Percentiles rank a stretch among this genome's conserved stretches.
Conservation (phyloP, 306 rosid genomes). For the Gleditsia sinensis region DNA sequence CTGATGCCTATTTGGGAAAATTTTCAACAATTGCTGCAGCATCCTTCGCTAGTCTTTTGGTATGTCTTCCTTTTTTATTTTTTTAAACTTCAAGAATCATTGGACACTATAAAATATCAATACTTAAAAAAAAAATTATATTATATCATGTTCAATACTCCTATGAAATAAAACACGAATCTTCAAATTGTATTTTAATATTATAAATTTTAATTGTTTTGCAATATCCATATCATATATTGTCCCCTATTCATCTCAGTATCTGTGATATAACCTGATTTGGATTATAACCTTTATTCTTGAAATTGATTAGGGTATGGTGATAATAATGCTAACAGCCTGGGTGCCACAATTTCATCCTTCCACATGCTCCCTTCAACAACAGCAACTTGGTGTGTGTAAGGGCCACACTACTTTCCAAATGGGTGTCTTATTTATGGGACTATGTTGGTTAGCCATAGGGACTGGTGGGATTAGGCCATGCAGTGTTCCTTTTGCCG, state of each 20-base stretch:
- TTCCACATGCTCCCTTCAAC: conserved; percentile 38
- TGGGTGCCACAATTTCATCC: conserved; percentile 67
- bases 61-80: background rate
- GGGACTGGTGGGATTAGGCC: conserved; percentile 61
- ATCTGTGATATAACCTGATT: background rate
- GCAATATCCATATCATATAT: too few relatives aligned
- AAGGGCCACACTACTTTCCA: conserved; percentile 36
- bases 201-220: too few relatives aligned
- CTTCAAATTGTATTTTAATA: too few relatives aligned
- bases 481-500: conserved; percentile 52
- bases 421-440: conserved; percentile 39
- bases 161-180: too few relatives aligned
- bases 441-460: conserved; percentile 34
- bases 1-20: conserved; percentile 54
- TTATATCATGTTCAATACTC: too few relatives aligned
- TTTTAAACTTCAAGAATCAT: background rate
- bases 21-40: conserved; percentile 40
- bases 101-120: too few relatives aligned
- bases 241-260: too few relatives aligned
- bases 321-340: conserved; percentile 52
- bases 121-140: too few relatives aligned
- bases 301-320: conserved; percentile 54
- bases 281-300: background rate
- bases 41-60: conserved; percentile 49
- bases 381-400: conserved; percentile 36